Base-by-base conservation (phyloP, 257 asterid genomes). In the Solanum pennellii region DNA sequence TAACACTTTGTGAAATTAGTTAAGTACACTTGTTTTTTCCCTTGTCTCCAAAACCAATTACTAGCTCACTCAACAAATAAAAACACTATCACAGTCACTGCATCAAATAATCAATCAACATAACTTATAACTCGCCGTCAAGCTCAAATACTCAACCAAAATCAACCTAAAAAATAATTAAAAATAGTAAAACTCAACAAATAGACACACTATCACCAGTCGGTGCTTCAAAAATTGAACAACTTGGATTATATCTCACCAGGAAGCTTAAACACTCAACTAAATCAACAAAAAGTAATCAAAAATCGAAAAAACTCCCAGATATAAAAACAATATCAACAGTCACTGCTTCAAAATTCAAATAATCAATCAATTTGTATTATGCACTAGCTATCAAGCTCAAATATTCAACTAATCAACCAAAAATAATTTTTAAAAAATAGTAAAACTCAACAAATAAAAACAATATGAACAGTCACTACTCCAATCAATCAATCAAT, bases 321-420 rank as follows among this genome's bases (percentile, higher is more conserved):
- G 21, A 18, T 15, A 8, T 66, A 8, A 72, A 69, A 74, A 73
- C 16, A 73, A 18, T 0, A 72, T 72, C 44, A 35, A 73, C 27
- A 10, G 5, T 15, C 47, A 18, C 27, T 71, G n/a, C 77, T 71
- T 31, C 42, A 16, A n/a, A 37, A n/a, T 83, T 41, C 45, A 33
- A 71, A 16, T 0, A 72, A 72, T 72, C 45, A 33, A 72, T 16
- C 45, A 16, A 72, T 6, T 33, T 33, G 79, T 25, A 9, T 72
- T 72, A 72, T 33, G 18, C 12, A 52, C 97, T 94, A 62, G 96
- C 98, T 15, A 96, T 97, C 96, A 95, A 91, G 87, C 99, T 94
- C 99, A 95, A 94, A 87, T 97, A 97, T 90, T 94, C 97, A 62
- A 98, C 94, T 56, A 84, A 89, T 49, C 76, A 75, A 73, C 9